Evolutionary conservation across 306 rosid genomes (phyloP).

Genomic region (Adenanthera pavonina): DNA sequence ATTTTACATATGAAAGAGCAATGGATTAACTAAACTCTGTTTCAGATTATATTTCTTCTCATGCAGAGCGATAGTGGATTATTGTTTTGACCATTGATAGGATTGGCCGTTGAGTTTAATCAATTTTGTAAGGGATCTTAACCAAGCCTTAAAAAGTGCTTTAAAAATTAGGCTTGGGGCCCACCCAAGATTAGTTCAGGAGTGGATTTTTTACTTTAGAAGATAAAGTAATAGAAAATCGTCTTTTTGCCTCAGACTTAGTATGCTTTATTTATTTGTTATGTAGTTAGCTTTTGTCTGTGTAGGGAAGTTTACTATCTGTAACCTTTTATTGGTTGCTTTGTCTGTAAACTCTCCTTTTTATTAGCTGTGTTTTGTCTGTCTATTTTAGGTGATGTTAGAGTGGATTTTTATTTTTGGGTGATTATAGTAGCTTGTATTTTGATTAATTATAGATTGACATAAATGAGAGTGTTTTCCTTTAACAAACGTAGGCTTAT

Average conservation of each 20-base stretch:
- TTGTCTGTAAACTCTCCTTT: not conserved
- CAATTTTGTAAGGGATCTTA: not conserved
- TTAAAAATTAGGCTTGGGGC: not conserved
- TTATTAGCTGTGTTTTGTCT: not conserved
- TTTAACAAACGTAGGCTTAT: not conserved
- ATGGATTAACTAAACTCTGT: not conserved
- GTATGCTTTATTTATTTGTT: conserved; percentile 17
- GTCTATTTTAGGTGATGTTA: not conserved
- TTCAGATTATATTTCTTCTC: not conserved
- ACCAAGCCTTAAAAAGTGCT: not conserved
- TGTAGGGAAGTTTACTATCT: not conserved
- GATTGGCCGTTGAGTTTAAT: not conserved
- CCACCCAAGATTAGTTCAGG: not conserved
- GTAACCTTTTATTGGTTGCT: not conserved
- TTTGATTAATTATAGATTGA: not conserved
- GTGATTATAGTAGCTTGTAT: not conserved
- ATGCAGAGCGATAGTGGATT: not conserved
- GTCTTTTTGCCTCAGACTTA: not conserved
- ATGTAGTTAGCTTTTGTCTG: conserved; percentile 12
- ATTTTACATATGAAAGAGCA: conserved; percentile 24
- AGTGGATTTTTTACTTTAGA: conserved; percentile 3
- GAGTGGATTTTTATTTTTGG: not conserved
- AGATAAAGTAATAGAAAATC: not conserved
- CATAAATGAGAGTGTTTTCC: not conserved
- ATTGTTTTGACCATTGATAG: conserved; percentile 14